Evolutionary conservation across 2,329 filamentous ascomycete species (phyloP), one percentile per base, ranked within the genome.

Genomic region (Fusarium sp.): DNA sequence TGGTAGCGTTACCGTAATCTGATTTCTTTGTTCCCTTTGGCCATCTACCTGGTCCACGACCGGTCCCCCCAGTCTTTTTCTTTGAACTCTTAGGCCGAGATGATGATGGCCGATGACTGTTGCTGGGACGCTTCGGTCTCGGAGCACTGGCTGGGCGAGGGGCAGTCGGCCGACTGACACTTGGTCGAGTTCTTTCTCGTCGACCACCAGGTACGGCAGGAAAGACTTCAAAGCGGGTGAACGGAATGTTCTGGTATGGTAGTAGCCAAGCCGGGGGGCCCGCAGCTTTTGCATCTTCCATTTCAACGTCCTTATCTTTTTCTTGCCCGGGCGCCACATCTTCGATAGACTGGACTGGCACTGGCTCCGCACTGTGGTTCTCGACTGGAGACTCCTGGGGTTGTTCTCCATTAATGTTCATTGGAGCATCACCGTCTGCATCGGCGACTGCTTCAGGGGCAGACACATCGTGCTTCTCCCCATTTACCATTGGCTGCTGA

Each of bases 201-300:
- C 88, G 85, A 57, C 84, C 82, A 4, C 82, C 82, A 16, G 83
- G 83, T 14, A 92, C 82, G 0, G 92, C 89, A 14, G 94, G 94
- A 77, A 93, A 95, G 44, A 96, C 90, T 75, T 95, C 92, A 80
- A 94, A 97, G 38, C 93, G 89, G 4, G 86, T 90, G 0, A 90
- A 85, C 6, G 93, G 92, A 31, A 96, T 92, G 53, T 84, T 81
- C 20, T 83, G 82, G 76, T 91, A 90, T 5, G 84, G 78, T 7
- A 79, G 75, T 16, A 79, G 78, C 88, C 88, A 90, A 44, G 82
- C 77, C 13, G 81, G 78, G 13, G 55, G 44, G 6, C 77, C 78
- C 31, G 81, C 79, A 4, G 64, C 71, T 6, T 75, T 70, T 16
- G 71, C 77, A 38, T 81, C 77, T 31, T 75, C 69, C 75, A 78